phyloP scores from a whole-genome alignment of 768 basidiomycete genomes.

The Rubroboletus pulcherrimus region DNA sequence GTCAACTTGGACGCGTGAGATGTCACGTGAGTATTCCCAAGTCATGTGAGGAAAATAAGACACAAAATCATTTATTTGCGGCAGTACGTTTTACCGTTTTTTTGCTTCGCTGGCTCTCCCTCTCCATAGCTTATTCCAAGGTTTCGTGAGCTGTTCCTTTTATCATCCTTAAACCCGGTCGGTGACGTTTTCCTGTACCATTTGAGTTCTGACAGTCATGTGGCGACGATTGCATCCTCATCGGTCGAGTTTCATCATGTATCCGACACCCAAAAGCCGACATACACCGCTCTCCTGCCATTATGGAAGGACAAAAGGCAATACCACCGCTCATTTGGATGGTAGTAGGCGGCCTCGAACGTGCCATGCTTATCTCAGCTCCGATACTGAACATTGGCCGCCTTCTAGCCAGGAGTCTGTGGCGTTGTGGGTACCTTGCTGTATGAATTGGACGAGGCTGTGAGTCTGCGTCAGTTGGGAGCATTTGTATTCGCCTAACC shows the following conservation, averaged over 20 bases:
- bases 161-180: neutral
- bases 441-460: slow-evolving; percentile 3
- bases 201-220: neutral
- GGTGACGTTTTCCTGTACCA: neutral
- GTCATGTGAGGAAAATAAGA: slow-evolving; percentile 13
- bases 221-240: neutral
- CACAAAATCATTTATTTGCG: too few relatives aligned
- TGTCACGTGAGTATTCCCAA: slow-evolving; percentile 20
- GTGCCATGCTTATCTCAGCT: neutral
- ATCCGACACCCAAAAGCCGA: slow-evolving; percentile 8
- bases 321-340: neutral
- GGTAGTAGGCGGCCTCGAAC: neutral
- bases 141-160: neutral
- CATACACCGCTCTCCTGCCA: slow-evolving; percentile 4
- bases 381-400: neutral
- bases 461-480: slow-evolving; percentile 11
- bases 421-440: neutral
- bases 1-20: slow-evolving; percentile 27
- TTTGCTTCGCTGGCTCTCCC: too few relatives aligned
- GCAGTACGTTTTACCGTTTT: too few relatives aligned
- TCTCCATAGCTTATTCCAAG: neutral
- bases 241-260: neutral
- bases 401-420: too few relatives aligned
- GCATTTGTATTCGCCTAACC: slow-evolving; percentile 22
- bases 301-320: neutral